Conservation (phyloP, 176 grass and related monocot genomes). For the Bothriochloa decipiens region DNA sequence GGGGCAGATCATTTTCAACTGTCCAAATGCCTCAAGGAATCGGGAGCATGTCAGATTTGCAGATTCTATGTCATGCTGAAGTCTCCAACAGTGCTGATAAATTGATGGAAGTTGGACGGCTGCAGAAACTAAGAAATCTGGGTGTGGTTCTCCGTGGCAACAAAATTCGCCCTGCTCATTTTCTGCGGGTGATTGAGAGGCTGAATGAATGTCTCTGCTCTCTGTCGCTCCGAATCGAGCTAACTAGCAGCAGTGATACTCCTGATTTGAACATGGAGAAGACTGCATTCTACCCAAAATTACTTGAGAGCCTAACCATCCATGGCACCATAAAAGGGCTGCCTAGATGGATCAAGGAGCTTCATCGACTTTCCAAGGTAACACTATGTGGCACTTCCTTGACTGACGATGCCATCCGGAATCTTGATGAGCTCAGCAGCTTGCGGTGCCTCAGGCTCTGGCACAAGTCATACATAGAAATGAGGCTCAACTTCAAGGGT, state of each 20-base stretch:
- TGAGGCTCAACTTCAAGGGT: background rate
- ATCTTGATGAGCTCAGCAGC: background rate
- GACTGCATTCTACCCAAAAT: slow-evolving; percentile 16
- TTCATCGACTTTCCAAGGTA: slow-evolving; percentile 17
- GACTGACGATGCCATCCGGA: background rate
- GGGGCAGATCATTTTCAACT: background rate
- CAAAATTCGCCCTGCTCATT: background rate
- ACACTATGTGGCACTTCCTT: background rate
- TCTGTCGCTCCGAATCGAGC: background rate
- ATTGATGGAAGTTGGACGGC: background rate
- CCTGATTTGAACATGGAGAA: background rate
- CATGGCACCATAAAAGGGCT: background rate
- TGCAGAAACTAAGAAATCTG: background rate
- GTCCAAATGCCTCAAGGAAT: background rate
- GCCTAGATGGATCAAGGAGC: slow-evolving; percentile 28
- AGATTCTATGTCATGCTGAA: background rate
- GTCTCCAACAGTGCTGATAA: background rate
- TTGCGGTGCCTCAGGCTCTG: slow-evolving; percentile 11
- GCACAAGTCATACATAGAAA: background rate
- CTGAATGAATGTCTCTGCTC: background rate
- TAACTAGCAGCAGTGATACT: background rate
- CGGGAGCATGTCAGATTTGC: slow-evolving; percentile 2
- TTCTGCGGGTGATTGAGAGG: background rate
- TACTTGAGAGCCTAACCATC: slow-evolving; percentile 32
- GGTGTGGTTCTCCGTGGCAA: background rate